These are phyloP conservation scores for Phaeolepiota aurea DNA, from an alignment of 768 basidiomycete species.

Conservation along the genomic window DNA sequence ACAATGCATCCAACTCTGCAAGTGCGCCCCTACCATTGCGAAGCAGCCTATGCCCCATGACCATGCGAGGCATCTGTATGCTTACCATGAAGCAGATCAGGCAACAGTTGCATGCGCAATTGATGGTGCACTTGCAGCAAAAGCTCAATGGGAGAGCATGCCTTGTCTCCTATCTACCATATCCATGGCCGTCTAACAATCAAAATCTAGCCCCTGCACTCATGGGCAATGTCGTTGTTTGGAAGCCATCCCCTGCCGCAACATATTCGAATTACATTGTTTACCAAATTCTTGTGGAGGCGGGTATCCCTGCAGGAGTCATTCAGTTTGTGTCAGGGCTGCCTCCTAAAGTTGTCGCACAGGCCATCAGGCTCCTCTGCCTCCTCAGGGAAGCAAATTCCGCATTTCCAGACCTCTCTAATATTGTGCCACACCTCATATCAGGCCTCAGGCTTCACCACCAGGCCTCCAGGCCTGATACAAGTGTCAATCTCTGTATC, in stretches of 20 bases:
- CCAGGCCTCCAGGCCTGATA: constrained; percentile 83
- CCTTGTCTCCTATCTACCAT: constrained; percentile 52
- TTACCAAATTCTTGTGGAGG: constrained; percentile 86
- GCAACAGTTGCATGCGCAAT: constrained; percentile 74
- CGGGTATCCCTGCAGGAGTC: constrained; percentile 89
- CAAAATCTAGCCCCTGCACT: constrained; percentile 87
- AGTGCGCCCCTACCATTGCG: too few relatives aligned
- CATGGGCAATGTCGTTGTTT: constrained; percentile 90
- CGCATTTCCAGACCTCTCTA: too few relatives aligned
- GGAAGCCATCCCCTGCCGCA: constrained; percentile 97
- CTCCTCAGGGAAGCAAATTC: constrained; percentile 94
- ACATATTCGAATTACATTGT: constrained; percentile 93
- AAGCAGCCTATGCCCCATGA: constrained; percentile 83
- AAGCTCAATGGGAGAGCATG: constrained; percentile 84
- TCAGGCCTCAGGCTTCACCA: too few relatives aligned
- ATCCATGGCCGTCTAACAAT: too few relatives aligned
- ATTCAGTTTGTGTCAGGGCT: constrained; percentile 96
- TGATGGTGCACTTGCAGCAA: constrained; percentile 79
- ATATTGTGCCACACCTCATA: too few relatives aligned
- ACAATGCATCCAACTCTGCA: too few relatives aligned
- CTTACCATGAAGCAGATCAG: constrained; percentile 83
- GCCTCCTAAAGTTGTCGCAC: constrained; percentile 75
- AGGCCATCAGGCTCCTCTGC: constrained; percentile 66
- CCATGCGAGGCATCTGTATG: constrained; percentile 73
- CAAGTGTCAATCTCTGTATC: constrained; percentile 85